Conservation (phyloP, 208 protist species). For the Trypanosoma scelopori region DNA sequence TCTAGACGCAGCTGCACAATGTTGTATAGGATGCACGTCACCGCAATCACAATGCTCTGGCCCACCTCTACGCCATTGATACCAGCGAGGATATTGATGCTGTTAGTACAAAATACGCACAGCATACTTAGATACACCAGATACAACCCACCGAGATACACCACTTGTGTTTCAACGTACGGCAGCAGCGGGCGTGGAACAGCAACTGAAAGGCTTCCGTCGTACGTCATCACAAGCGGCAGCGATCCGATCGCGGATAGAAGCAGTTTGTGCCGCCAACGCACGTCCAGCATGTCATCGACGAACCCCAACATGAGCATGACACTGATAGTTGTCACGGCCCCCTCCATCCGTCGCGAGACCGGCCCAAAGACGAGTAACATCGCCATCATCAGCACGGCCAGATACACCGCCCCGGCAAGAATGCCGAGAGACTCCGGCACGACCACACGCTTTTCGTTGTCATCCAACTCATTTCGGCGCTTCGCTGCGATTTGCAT, state of each 20-base stretch:
- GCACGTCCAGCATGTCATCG: slow-evolving; percentile 99
- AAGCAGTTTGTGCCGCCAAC: slow-evolving; percentile 97
- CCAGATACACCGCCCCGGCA: slow-evolving; percentile 74
- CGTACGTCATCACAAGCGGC: slow-evolving; percentile 93
- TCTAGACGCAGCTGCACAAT: slow-evolving; percentile 88
- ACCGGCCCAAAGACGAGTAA: slow-evolving; percentile 30
- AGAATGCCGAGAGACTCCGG: slow-evolving; percentile 84
- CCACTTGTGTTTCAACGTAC: slow-evolving; percentile 30
- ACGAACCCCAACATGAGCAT: slow-evolving; percentile 99
- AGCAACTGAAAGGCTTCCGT: slow-evolving; percentile 86
- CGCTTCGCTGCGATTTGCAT: slow-evolving; percentile 47
- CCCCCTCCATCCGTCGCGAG: slow-evolving; percentile 72
- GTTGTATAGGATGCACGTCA: slow-evolving; percentile 94
- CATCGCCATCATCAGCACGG: slow-evolving; percentile 50
- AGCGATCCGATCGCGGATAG: slow-evolving; percentile 95
- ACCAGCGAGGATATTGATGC: slow-evolving; percentile 99
- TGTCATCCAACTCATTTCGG: slow-evolving; percentile 10
- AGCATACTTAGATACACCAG: slow-evolving; percentile 95
- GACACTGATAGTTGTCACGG: slow-evolving; percentile 95
- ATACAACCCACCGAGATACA: slow-evolving; percentile 94
- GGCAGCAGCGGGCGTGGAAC: slow-evolving; percentile 69
- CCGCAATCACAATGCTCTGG: slow-evolving; percentile 95
- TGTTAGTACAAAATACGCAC: slow-evolving; percentile 99
- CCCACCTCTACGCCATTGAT: slow-evolving; percentile 98
- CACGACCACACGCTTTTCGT: slow-evolving; percentile 41